Conservation (phyloP, 208 protist genomes). For the Trypanosoma lewisi region DNA sequence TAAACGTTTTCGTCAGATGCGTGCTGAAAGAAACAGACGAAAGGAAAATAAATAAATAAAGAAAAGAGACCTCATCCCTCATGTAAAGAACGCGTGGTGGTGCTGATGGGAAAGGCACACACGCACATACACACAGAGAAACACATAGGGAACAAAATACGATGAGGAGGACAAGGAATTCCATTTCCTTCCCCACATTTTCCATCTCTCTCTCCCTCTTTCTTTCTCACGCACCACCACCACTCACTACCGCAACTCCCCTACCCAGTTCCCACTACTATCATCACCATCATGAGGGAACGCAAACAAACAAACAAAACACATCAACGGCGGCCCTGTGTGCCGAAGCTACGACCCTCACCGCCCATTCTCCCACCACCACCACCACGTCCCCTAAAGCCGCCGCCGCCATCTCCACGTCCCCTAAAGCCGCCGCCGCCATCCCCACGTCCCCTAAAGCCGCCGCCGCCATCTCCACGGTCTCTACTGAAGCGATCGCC, state of each 20-base stretch:
- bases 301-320: neutral
- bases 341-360: slow-evolving; percentile 18
- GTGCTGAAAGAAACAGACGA: neutral
- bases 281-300: too few species aligned
- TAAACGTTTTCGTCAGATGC: too few species aligned
- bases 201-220: neutral
- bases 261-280: too few species aligned
- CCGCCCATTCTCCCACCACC: slow-evolving; percentile 24
- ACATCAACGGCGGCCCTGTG: slow-evolving; percentile 2
- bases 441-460: slow-evolving; percentile 7
- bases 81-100: too few species aligned
- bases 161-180: too few species aligned
- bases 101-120: too few species aligned
- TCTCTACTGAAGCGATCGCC: neutral
- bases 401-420: slow-evolving; percentile 4
- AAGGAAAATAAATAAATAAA: slow-evolving; percentile 4
- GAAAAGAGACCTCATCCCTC: neutral
- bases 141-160: too few species aligned
- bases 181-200: neutral
- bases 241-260: too few species aligned
- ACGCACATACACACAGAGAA: neutral
- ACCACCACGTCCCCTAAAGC: slow-evolving; percentile 19
- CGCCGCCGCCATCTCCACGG: slow-evolving; percentile 6
- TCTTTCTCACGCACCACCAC: too few species aligned
- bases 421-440: slow-evolving; percentile 17